Evolutionary conservation across 768 basidiomycete genomes (phyloP).

Genomic region (Melanogaster broomeanus): DNA sequence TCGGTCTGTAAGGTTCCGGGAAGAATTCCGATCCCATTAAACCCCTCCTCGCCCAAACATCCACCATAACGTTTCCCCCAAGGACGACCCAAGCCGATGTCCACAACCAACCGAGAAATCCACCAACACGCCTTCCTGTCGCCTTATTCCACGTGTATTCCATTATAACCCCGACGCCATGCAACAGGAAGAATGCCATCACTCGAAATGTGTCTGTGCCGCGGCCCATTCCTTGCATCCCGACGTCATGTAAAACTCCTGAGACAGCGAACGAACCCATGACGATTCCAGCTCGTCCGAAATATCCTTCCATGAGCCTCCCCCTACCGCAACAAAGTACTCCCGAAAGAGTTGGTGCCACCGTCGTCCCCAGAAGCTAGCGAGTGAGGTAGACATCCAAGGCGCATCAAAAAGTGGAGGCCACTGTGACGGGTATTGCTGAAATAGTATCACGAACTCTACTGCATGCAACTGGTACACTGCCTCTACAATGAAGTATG

Average conservation of each 20-base stretch:
- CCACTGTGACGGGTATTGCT: slow-evolving; percentile 55
- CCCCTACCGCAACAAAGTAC: slow-evolving; percentile 53
- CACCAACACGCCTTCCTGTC: slow-evolving; percentile 50
- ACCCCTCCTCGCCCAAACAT: slow-evolving; percentile 36
- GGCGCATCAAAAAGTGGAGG: slow-evolving; percentile 64
- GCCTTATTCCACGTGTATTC: slow-evolving; percentile 47
- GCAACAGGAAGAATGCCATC: slow-evolving; percentile 57
- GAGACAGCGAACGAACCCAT: slow-evolving; percentile 63
- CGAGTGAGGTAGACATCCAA: slow-evolving; percentile 58
- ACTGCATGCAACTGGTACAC: slow-evolving; percentile 45
- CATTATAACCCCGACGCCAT: slow-evolving; percentile 51
- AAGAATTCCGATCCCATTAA: slow-evolving; percentile 15
- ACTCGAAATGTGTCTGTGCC: slow-evolving; percentile 47
- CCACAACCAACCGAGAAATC: slow-evolving; percentile 56
- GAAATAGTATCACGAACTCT: slow-evolving; percentile 46
- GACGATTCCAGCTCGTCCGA: slow-evolving; percentile 51
- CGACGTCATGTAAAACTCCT: slow-evolving; percentile 58
- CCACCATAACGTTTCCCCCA: slow-evolving; percentile 50
- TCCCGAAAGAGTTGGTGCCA: slow-evolving; percentile 75
- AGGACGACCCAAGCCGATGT: slow-evolving; percentile 44
- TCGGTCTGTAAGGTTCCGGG: slow-evolving; percentile 20
- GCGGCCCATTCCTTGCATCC: slow-evolving; percentile 57
- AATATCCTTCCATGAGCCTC: slow-evolving; percentile 41
- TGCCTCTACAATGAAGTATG: slow-evolving; percentile 48
- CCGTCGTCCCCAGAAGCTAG: slow-evolving; percentile 59